Base-by-base conservation (phyloP, 768 basidiomycete genomes). In the Collybiopsis confluens region DNA sequence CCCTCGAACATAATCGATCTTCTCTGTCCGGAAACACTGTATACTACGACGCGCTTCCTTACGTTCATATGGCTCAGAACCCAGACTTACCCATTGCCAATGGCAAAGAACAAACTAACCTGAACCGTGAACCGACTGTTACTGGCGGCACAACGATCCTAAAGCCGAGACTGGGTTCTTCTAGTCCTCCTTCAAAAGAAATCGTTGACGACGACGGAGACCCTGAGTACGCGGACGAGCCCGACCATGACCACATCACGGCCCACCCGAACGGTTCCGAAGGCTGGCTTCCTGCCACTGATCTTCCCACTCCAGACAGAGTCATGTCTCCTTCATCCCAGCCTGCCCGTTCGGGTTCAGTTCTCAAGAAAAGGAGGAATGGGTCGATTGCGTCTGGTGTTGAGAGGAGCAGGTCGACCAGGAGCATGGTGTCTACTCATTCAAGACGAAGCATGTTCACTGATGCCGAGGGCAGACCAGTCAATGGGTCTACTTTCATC, bases 401-500 rank as follows among this genome's bases (percentile, higher is more conserved):
- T 30, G 23, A 46, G 16, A 24, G 54, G 5, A 48, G 23, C 18
- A 27, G 44, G 11, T 48, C 54, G 5, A 41, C 24, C n/a, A 16
- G 27, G 16, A 40, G 45, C 40, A 20, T 65, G 1, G 64, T 44
- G 23, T 61, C 59, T 21, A 56, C 68, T 4, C 56, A 49, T 23
- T 68, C 70, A 13, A 62, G 60, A 54, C 66, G 66, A 46, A 73
- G 70, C 49, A 60, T 68, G 4, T 69, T 72, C 56, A 70, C 66
- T 27, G 63, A 64, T n/a, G 52, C 58, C 11, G 70, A 72, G 28
- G 71, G 70, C 16, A 62, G 64, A 15, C 60, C 65, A 1, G 59
- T 72, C 11, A 57, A 60, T 18, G 73, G 69, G 4, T 69, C 69
- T 15, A 68, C 79, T 3, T 83, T 86, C 62, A 74, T 73, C 24